These are phyloP conservation scores for Geotrichum bryndzae DNA, from an alignment of 1,139 yeast genomes.

Conservation along the genomic window DNA sequence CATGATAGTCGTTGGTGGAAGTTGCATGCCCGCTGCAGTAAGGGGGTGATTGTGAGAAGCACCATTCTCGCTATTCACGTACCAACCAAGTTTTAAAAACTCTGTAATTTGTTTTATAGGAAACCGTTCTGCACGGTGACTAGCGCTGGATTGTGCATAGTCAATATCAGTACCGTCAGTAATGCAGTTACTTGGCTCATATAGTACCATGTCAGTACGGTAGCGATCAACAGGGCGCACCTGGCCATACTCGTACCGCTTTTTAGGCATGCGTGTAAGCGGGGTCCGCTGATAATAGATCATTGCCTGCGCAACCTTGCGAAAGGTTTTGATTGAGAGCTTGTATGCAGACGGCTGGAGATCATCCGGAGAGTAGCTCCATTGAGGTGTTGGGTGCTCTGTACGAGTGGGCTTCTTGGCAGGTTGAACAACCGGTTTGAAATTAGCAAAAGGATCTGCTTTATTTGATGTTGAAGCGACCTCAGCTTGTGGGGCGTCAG, in stretches of 20 bases:
- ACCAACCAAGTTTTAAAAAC: conserved; percentile 6
- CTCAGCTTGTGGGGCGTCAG: neutral
- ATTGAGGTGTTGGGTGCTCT: neutral
- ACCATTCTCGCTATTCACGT: neutral
- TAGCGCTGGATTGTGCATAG: neutral
- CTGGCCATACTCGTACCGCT: neutral
- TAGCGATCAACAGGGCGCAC: neutral
- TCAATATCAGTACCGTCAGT: neutral
- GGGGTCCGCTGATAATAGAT: neutral
- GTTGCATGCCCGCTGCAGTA: conserved; percentile 4
- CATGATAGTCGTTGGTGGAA: conserved; percentile 4
- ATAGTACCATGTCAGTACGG: neutral
- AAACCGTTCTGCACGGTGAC: neutral
- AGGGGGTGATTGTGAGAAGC: neutral
- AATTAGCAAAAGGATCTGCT: neutral
- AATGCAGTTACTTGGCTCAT: neutral
- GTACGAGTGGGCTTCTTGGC: neutral
- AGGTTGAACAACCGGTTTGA: neutral
- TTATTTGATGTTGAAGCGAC: neutral
- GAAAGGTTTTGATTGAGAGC: neutral
- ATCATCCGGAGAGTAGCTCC: neutral
- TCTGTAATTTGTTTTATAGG: conserved; percentile 2
- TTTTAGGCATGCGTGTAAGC: neutral
- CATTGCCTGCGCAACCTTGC: conserved; percentile 8
- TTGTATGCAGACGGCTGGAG: neutral